Evolutionary conservation across 176 grass and related monocot genomes (phyloP).

Genomic region (Musa acuminata): DNA sequence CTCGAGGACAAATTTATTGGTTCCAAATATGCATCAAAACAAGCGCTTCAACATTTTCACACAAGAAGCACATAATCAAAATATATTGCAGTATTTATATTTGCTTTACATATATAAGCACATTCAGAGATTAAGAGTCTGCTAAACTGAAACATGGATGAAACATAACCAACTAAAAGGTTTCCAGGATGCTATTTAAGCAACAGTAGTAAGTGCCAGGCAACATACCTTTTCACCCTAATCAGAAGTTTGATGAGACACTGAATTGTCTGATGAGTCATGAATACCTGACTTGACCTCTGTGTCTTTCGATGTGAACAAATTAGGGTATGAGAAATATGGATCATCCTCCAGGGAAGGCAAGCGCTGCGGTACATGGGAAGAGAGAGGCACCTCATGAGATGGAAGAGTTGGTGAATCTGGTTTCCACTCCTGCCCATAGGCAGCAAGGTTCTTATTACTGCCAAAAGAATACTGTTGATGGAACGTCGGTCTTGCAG

Average conservation of each 20-base stretch:
- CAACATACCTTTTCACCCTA: neutral
- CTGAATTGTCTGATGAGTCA: neutral
- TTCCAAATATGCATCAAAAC: neutral
- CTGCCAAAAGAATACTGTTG: conserved; percentile 59
- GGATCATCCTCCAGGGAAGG: conserved; percentile 73
- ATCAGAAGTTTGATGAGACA: neutral
- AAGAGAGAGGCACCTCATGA: neutral
- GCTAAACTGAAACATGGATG: neutral
- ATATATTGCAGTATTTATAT: neutral
- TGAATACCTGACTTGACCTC: conserved; percentile 11
- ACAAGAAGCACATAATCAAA: neutral
- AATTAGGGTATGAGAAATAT: conserved; percentile 78
- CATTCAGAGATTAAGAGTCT: neutral
- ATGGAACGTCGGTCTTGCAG: conserved; percentile 40
- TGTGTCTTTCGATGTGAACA: conserved; percentile 55
- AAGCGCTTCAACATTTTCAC: neutral
- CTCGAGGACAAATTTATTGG: neutral
- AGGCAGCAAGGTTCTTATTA: conserved; percentile 10
- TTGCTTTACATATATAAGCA: neutral
- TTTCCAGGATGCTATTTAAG: neutral
- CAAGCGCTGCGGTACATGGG: conserved; percentile 48
- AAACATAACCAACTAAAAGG: neutral
- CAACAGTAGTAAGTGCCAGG: neutral
- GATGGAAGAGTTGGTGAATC: neutral
- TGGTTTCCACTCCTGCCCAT: neutral